Evolutionary conservation across 257 asterid genomes (phyloP), one percentile per base, ranked within the genome.

Genomic region (Misopates orontium): DNA sequence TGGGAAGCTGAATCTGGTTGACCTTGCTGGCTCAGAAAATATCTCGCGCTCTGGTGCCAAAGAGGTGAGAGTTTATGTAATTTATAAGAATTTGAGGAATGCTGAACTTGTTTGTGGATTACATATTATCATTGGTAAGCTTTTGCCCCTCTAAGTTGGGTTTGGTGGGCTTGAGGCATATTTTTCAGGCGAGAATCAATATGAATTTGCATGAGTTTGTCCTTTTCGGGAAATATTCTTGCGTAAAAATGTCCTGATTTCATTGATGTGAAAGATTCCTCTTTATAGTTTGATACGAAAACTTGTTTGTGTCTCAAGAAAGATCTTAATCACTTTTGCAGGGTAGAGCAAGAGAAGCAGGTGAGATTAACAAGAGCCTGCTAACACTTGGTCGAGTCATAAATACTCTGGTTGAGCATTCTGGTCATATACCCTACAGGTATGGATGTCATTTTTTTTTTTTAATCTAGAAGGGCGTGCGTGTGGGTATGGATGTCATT

Each of bases 281-380:
- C 22, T 42, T 55, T 47, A 48, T 36, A 41, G 14, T 25, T 10
- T 67, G 51, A 24, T 36, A 18, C 19, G n/a, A 24, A 16, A 36
- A 19, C 23, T 12, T 9, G 16, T 0, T 22, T 25, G 20, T 21
- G 48, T 57, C 21, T 54, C 16, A 19, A 66, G 1, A 39, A 63
- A 62, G 56, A 21, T 51, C 68, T 56, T 60, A 50, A 22, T 28
- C 23, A 31, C 66, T 64, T 75, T 82, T 68, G 44, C 88, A 94
- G 99, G 97, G 99, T 12, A 85, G 99, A 82, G 99, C 99, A 62
- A 88, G 99, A 83, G 99, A 94, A 84, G 99, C 99, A 17, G 99
- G 99, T 66, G 99, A 94, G 75, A 94, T 94, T 77, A 94, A 94
- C 86, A 94, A 94, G 84, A 94, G 99, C 81, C 82, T 94, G 91